Evolutionary conservation across 2,329 filamentous ascomycete genomes (phyloP), one percentile per base, ranked within the genome.

Genomic region (Penicillium sp.): DNA sequence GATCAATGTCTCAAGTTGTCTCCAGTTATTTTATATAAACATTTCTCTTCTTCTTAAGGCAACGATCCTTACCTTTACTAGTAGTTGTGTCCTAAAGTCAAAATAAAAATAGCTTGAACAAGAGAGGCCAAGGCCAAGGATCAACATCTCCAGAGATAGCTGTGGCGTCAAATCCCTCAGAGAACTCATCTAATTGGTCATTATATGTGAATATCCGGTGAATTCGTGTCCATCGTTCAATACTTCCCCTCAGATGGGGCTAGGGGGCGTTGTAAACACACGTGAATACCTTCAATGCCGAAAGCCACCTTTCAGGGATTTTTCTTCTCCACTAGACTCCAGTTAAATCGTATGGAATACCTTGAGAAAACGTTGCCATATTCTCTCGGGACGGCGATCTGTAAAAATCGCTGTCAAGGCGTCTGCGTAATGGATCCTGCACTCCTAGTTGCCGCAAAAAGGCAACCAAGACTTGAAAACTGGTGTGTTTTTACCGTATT

Each of bases 1-100:
- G 44, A 54, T 54, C 45, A 42, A 54, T n/a, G 42, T 49, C 50
- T 46, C 50, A 48, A 60, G 41, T 28, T 41, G 56, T 62, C 22
- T 55, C 45, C 8, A 47, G n/a, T 51, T 52, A 55, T 46, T 28
- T 22, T 22, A 12, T 11, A 25, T 16, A 14, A 16, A 40, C 16
- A 9, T 36, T 55, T 37, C 22, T 38, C 28, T 41, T 12, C 36
- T 17, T 33, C 36, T 38, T 4, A 33, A 33, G 50, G 19, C 25
- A 42, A 54, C 30, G 51, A 54, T 54, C 11, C 35, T 42, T 45
- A 3, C 30, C n/a, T 42, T 28, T 10, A 41, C 22, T 28, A 28
- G 37, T 22, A 37, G 10, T 43, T 16, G 33, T 54, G 25, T 41
- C 5, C 30, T 53, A 31, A 38, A 35, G 12, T 40, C 11, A 41